Conservation (phyloP, 192 early-diverging fungal species). For the Anaeromyces robustus region DNA sequence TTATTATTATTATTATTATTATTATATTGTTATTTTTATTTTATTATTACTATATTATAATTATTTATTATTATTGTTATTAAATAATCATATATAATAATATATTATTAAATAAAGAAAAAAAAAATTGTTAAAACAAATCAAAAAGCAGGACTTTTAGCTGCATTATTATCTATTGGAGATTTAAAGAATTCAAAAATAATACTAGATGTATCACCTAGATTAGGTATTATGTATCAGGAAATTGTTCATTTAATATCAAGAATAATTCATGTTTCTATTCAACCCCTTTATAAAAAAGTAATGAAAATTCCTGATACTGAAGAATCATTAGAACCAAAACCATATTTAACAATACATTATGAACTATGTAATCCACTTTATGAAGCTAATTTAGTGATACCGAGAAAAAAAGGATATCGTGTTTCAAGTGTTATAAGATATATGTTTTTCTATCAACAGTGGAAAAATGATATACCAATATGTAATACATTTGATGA, state of each 20-base stretch:
- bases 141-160: slow-evolving; percentile 45
- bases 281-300: slow-evolving; percentile 34
- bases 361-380: slow-evolving; percentile 6
- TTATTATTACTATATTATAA: too few species aligned
- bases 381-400: slow-evolving; percentile 7
- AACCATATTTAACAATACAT: not conserved
- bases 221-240: slow-evolving; percentile 31
- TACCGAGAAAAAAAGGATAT: slow-evolving; percentile 9
- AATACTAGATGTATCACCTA: slow-evolving; percentile 31
- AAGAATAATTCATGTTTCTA: slow-evolving; percentile 33
- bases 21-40: too few species aligned
- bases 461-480: slow-evolving; percentile 33
- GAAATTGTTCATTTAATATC: slow-evolving; percentile 43
- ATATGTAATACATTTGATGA: slow-evolving; percentile 3
- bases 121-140: slow-evolving; percentile 13
- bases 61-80: too few species aligned
- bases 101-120: not conserved
- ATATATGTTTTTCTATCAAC: slow-evolving; percentile 41
- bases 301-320: slow-evolving; percentile 9
- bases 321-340: not conserved
- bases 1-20: too few species aligned
- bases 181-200: slow-evolving; percentile 28
- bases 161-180: slow-evolving; percentile 47
- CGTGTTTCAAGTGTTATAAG: slow-evolving; percentile 14
- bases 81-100: too few species aligned